phyloP scores from a whole-genome alignment of 2,329 filamentous ascomycete species.

The Graphiopsis chlorocephala region DNA sequence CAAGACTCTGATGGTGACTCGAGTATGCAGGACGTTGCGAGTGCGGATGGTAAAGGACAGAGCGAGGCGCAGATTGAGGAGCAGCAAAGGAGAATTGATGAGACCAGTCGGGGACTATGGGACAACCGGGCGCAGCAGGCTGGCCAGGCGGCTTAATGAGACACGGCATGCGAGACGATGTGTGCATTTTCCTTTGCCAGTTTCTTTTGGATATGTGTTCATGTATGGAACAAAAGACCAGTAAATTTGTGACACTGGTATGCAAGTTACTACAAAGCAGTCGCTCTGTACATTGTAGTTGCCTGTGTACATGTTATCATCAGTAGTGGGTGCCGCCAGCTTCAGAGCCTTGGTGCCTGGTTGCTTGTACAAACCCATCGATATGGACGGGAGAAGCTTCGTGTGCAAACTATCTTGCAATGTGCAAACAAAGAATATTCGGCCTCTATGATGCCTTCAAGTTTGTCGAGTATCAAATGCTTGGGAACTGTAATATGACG shows the following conservation, averaged over 20 bases:
- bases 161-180: background rate
- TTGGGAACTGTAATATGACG: background rate
- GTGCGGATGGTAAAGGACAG: slow-evolving; percentile 52
- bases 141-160: slow-evolving; percentile 15
- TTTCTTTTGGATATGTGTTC: background rate
- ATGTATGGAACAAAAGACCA: background rate
- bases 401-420: background rate
- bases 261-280: background rate
- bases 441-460: background rate
- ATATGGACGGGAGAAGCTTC: no score
- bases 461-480: background rate
- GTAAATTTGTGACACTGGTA: background rate
- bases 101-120: slow-evolving; percentile 60
- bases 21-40: slow-evolving; percentile 41
- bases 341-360: no score
- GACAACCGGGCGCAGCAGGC: slow-evolving; percentile 11
- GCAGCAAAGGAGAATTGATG: slow-evolving; percentile 59
- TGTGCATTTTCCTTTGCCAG: background rate
- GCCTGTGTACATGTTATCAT: no score
- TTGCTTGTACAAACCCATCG: no score
- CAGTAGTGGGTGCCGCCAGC: no score
- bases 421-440: background rate
- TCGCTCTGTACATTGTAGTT: background rate
- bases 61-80: slow-evolving; percentile 61
- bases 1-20: slow-evolving; percentile 24